These are phyloP conservation scores for Daldinia sp. DNA, from an alignment of 2,329 filamentous ascomycete species.

Conservation along the genomic window DNA sequence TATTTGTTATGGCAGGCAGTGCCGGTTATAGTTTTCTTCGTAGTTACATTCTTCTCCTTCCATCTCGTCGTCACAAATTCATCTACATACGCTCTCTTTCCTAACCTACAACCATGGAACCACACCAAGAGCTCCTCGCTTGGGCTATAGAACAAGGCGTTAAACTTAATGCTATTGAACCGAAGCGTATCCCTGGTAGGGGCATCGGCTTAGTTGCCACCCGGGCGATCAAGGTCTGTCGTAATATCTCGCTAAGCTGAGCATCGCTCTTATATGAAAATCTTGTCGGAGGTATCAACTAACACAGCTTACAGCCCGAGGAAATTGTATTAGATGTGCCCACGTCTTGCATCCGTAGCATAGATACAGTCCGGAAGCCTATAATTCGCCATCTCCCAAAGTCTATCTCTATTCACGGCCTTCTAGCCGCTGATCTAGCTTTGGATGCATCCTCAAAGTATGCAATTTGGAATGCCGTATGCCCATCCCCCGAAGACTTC, in stretches of 20 bases:
- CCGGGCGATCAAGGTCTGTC: conserved; percentile 67
- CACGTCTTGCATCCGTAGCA: conserved; percentile 67
- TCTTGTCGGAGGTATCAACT: background rate
- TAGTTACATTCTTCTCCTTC: background rate
- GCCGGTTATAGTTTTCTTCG: conserved; percentile 12
- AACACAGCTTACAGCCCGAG: conserved; percentile 54
- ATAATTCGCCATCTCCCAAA: conserved; percentile 62
- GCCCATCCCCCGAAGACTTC: conserved; percentile 71
- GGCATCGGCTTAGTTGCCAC: conserved; percentile 82
- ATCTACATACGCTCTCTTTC: background rate
- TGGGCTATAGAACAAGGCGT: conserved; percentile 76
- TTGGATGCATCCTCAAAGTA: conserved; percentile 60
- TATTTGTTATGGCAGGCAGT: conserved; percentile 13
- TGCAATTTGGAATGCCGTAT: conserved; percentile 69
- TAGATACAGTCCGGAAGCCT: conserved; percentile 64
- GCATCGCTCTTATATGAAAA: background rate
- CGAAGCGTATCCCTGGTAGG: conserved; percentile 72
- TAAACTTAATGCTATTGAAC: conserved; percentile 70
- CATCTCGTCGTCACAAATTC: background rate
- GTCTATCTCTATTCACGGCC: conserved; percentile 71
- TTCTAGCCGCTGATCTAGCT: conserved; percentile 74
- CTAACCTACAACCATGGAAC: conserved; percentile 35
- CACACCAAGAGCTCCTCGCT: conserved; percentile 62
- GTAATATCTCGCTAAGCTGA: background rate
- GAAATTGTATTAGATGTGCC: conserved; percentile 73